A percentile compares a stretch with the other conserved stretches of the same genome.
phyloP scores from a whole-genome alignment of 2,329 filamentous ascomycete genomes.

The Rhynchosporium graminicola region DNA sequence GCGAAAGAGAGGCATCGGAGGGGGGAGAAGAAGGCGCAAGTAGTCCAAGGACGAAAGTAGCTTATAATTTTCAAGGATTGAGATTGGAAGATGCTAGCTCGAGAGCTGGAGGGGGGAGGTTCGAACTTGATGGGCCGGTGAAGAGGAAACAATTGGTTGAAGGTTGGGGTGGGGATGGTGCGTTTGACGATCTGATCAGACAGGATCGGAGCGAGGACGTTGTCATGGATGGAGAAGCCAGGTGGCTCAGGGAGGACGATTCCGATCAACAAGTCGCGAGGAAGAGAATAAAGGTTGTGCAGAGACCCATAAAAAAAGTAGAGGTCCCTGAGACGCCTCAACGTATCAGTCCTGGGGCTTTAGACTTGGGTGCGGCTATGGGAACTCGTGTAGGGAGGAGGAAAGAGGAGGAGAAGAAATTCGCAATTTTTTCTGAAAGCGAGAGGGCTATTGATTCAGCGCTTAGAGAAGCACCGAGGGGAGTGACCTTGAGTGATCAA shows the following conservation, averaged over 20 bases:
- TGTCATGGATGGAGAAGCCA: conserved; percentile 5
- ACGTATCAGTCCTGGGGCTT: neutral
- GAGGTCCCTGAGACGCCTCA: conserved; percentile 37
- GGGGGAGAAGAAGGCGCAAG: conserved; percentile 18
- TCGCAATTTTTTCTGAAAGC: conserved; percentile 23
- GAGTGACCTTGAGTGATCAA: conserved; percentile 28
- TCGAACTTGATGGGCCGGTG: conserved; percentile 28
- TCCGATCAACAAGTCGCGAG: conserved; percentile 26
- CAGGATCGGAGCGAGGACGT: neutral
- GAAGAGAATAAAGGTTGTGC: conserved; percentile 33
- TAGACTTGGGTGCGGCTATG: too few relatives aligned
- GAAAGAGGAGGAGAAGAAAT: conserved; percentile 22
- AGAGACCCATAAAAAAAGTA: conserved; percentile 15
- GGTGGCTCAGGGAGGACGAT: neutral
- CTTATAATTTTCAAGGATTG: conserved; percentile 38
- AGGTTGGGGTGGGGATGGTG: neutral
- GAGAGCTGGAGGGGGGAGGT: conserved; percentile 20
- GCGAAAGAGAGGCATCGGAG: neutral
- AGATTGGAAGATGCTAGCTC: conserved; percentile 31
- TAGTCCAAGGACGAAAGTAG: conserved; percentile 39
- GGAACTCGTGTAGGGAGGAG: neutral
- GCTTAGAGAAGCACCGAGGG: conserved; percentile 24
- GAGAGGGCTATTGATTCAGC: conserved; percentile 25
- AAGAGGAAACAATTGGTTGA: neutral
- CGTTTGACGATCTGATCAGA: conserved; percentile 1